These are phyloP conservation scores for Boletus coccyginus DNA, from an alignment of 768 basidiomycete genomes.

Conservation along the genomic window DNA sequence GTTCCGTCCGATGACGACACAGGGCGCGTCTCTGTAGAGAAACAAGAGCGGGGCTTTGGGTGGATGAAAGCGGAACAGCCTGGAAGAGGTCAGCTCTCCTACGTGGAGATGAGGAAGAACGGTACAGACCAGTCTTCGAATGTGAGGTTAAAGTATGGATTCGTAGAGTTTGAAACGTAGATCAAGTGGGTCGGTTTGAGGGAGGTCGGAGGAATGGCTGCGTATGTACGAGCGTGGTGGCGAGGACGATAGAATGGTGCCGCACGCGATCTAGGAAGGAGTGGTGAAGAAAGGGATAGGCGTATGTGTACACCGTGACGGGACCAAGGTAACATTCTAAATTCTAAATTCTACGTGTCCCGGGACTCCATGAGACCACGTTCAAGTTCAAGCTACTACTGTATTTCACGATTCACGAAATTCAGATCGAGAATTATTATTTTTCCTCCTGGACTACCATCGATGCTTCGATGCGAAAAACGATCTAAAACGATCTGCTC, in stretches of 20 bases:
- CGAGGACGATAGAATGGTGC: neutral
- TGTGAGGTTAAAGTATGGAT: constrained; percentile 88
- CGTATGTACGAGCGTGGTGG: constrained; percentile 10
- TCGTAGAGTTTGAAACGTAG: constrained; percentile 71
- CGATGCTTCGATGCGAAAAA: neutral
- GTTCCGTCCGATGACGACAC: constrained; percentile 92
- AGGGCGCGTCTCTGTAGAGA: constrained; percentile 83
- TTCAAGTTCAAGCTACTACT: neutral
- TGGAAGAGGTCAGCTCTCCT: constrained; percentile 29
- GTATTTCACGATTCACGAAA: neutral
- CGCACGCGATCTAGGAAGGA: neutral
- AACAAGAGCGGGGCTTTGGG: constrained; percentile 70
- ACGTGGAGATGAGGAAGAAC: constrained; percentile 25
- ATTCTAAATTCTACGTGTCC: neutral
- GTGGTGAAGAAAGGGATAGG: constrained; percentile 2
- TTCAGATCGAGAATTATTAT: neutral
- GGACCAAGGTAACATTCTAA: constrained; percentile 28
- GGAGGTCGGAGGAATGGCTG: constrained; percentile 12
- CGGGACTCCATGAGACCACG: neutral
- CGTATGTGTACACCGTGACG: constrained; percentile 29
- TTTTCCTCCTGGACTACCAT: neutral
- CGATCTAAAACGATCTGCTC: neutral
- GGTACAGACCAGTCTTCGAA: constrained; percentile 81
- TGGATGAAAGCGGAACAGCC: constrained; percentile 79
- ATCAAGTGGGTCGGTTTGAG: constrained; percentile 47